Percentiles rank a stretch among this genome's conserved stretches.
These are phyloP conservation scores for Parachaetomium inaequale DNA, from an alignment of 495 filamentous ascomycete genomes.

Conservation along the genomic window DNA sequence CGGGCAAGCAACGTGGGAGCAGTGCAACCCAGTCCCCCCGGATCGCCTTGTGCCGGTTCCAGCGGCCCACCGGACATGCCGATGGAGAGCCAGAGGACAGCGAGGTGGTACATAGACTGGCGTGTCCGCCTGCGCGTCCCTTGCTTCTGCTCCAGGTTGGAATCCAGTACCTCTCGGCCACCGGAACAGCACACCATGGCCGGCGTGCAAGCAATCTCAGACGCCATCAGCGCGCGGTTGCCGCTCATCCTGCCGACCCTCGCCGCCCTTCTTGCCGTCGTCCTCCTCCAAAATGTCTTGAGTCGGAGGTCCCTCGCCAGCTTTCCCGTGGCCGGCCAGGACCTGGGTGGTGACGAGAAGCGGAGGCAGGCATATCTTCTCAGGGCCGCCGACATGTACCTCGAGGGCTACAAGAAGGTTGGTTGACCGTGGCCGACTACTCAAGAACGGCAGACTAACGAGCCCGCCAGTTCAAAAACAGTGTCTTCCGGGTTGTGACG, in stretches of 20 bases:
- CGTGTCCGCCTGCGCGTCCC: background rate
- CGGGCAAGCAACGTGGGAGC: background rate
- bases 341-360: slow-evolving; percentile 34
- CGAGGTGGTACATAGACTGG: background rate
- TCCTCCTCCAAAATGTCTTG: slow-evolving; percentile 28
- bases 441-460: background rate
- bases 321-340: slow-evolving; percentile 31
- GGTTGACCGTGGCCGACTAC: background rate
- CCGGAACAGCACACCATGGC: slow-evolving; percentile 20
- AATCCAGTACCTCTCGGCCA: background rate
- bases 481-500: slow-evolving; percentile 33
- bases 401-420: slow-evolving; percentile 36
- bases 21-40: background rate
- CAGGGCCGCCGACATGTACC: slow-evolving; percentile 28
- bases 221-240: slow-evolving; percentile 23
- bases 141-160: background rate
- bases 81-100: background rate
- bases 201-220: slow-evolving; percentile 2
- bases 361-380: slow-evolving; percentile 31
- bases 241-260: slow-evolving; percentile 30
- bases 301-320: slow-evolving; percentile 11
- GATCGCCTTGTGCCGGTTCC: background rate
- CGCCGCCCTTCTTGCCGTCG: slow-evolving; percentile 21
- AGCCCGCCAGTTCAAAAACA: slow-evolving; percentile 32
- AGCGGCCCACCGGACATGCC: background rate